These are phyloP conservation scores for Termitomyces titanicus DNA, from an alignment of 768 basidiomycete genomes.

Conservation along the genomic window DNA sequence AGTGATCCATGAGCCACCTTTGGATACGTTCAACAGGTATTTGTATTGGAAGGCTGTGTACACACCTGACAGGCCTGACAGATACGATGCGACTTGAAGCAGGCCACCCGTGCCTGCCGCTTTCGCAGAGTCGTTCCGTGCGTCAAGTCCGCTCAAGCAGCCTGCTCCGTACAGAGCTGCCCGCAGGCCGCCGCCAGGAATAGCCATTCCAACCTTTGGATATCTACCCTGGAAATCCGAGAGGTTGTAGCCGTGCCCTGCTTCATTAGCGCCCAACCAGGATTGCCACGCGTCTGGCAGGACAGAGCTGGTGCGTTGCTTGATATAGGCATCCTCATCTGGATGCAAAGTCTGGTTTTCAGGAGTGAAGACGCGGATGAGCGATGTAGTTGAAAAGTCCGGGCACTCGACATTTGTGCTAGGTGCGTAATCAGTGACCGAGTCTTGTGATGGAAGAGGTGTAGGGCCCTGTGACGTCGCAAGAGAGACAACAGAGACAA, in stretches of 20 bases:
- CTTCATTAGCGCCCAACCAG: slow-evolving; percentile 58
- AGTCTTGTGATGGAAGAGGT: slow-evolving; percentile 20
- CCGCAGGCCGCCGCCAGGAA: slow-evolving; percentile 70
- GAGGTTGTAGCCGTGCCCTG: slow-evolving; percentile 50
- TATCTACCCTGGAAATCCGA: slow-evolving; percentile 34
- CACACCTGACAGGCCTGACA: slow-evolving; percentile 62
- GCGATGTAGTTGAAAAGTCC: slow-evolving; percentile 37
- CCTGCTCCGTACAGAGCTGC: slow-evolving; percentile 66
- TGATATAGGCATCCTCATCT: slow-evolving; percentile 45
- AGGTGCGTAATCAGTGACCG: slow-evolving; percentile 52
- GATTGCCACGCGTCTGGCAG: slow-evolving; percentile 49
- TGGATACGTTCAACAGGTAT: background rate
- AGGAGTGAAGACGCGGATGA: slow-evolving; percentile 50
- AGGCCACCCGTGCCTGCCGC: slow-evolving; percentile 61
- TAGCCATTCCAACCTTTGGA: slow-evolving; percentile 57
- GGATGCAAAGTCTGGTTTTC: slow-evolving; percentile 49
- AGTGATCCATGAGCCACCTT: slow-evolving; percentile 67
- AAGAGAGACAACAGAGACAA: slow-evolving; percentile 10
- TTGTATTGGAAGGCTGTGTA: background rate
- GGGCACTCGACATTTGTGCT: slow-evolving; percentile 46
- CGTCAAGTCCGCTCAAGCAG: slow-evolving; percentile 55
- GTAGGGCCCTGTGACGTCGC: slow-evolving; percentile 12
- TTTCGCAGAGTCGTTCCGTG: slow-evolving; percentile 55
- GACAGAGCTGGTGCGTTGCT: slow-evolving; percentile 34
- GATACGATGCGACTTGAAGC: slow-evolving; percentile 67